phyloP scores from a whole-genome alignment of 140 eudicot genomes.

The Senecio squalidus region DNA sequence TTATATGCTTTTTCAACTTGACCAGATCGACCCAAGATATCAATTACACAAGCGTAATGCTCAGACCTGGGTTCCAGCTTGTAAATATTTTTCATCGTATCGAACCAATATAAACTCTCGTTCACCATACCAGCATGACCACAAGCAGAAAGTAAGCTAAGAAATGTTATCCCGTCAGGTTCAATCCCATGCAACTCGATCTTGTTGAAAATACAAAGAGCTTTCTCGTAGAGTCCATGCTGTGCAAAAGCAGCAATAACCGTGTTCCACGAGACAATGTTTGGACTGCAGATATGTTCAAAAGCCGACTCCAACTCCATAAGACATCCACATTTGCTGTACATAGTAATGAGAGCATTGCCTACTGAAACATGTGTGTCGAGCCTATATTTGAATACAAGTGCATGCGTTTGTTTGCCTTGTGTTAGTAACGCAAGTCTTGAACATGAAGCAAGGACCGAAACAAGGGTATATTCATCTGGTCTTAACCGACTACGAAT shows the following conservation, averaged over 20 bases:
- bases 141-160: conserved; percentile 41
- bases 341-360: conserved; percentile 48
- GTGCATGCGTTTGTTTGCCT: conserved; percentile 50
- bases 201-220: conserved; percentile 24
- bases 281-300: conserved; percentile 26
- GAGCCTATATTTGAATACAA: conserved; percentile 29
- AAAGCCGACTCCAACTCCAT: conserved; percentile 35
- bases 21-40: conserved; percentile 48
- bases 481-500: conserved; percentile 29
- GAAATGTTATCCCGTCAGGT: conserved; percentile 54
- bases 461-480: conserved; percentile 41
- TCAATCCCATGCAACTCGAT: conserved; percentile 24
- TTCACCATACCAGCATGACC: conserved; percentile 49
- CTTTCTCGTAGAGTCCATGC: conserved; percentile 47
- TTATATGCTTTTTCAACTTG: conserved; percentile 44
- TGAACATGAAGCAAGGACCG: conserved; percentile 45
- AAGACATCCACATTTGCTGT: conserved; percentile 52
- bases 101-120: conserved; percentile 51
- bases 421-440: conserved; percentile 31
- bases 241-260: conserved; percentile 52
- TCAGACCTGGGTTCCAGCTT: conserved; percentile 29
- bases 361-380: conserved; percentile 31
- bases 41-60: conserved; percentile 56
- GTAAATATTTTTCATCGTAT: conserved; percentile 29
- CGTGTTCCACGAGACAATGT: conserved; percentile 53